Evolutionary conservation across 495 filamentous ascomycete species (phyloP).

Genomic region (Penicillium roqueforti): DNA sequence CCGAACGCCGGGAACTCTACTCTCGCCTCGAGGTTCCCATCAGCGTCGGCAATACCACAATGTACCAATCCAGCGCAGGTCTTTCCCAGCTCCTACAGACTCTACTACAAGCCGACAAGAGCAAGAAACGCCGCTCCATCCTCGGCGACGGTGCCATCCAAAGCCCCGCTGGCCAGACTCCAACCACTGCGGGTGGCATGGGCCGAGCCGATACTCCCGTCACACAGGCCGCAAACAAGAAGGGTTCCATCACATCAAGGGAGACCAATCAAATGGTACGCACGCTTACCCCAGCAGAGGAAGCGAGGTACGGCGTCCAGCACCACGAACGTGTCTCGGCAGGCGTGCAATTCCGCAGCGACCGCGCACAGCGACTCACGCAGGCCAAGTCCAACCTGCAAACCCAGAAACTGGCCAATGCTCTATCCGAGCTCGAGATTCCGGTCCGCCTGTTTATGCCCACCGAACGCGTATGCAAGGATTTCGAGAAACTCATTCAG

Average conservation of each 20-base stretch:
- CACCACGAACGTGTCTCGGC: constrained; percentile 79
- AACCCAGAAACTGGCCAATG: constrained; percentile 72
- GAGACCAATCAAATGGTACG: constrained; percentile 51
- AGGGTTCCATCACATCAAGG: constrained; percentile 38
- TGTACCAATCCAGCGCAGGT: constrained; percentile 74
- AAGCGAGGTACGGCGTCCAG: constrained; percentile 74
- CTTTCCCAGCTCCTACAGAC: constrained; percentile 74
- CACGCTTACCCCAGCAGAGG: constrained; percentile 68
- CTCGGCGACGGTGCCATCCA: constrained; percentile 51
- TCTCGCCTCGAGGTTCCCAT: constrained; percentile 75
- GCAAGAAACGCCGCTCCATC: constrained; percentile 71
- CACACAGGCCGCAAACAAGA: constrained; percentile 47
- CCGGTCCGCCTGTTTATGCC: constrained; percentile 78
- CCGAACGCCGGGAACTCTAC: constrained; percentile 88
- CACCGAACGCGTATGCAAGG: constrained; percentile 70
- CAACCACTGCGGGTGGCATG: constrained; percentile 32
- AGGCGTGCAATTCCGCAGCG: constrained; percentile 74
- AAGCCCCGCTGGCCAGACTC: constrained; percentile 51
- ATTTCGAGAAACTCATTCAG: constrained; percentile 74
- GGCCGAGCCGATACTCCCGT: constrained; percentile 41
- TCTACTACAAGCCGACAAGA: constrained; percentile 74
- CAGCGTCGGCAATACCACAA: constrained; percentile 59
- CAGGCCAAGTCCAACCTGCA: constrained; percentile 79
- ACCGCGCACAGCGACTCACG: constrained; percentile 76
- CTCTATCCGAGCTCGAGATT: constrained; percentile 74